Base-by-base conservation (phyloP, 495 filamentous ascomycete species). In the Trichoderma orchidacearum region DNA sequence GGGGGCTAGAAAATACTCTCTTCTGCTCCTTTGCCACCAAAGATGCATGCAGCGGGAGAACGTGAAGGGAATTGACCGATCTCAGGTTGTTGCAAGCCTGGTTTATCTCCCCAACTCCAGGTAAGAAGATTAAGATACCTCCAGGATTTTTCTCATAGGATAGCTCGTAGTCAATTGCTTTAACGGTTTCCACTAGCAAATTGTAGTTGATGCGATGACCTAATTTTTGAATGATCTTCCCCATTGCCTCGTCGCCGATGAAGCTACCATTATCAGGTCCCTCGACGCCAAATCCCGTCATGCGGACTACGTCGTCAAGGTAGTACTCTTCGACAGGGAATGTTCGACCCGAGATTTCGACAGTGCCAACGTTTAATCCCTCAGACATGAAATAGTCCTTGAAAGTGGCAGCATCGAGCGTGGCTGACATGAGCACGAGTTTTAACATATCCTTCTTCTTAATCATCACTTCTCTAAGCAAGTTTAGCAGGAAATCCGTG, bases 381-480 rank as follows among this genome's bases (percentile, higher is more conserved):
- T 78, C 74, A 9, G 77, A 79, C 13, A 79, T 80, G 66, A 98
- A 97, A 68, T 98, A 98, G 32, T 78, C 72, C 56, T 82, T 82
- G 68, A 97, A 98, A 4, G 91, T 81, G 3, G 80, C 77, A 9
- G 94, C 91, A 69, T 98, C 93, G 3, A 98, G 81, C 6, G 93
- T 98, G 12, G 93, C 93, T 66, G 89, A 95, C 94, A 98, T 98
- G n/a, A 98, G 75, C 34, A 98, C 84, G 36, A 98, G 82, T 69
- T 90, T 96, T 7, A 98, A 71, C 30, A 27, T 32, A 58, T 97
- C 90, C 58, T 83, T 83, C 51, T 89, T 80, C 60, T 77, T 73
- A 45, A 76, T 79, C 36, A 97, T 66, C 41, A 96, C 87, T 64
- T 95, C 86, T 56, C 87, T 81, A n/a, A 97, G 72, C 25, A 98